phyloP scores from a whole-genome alignment of 176 grass and related monocot species.

The Zea luxurians region DNA sequence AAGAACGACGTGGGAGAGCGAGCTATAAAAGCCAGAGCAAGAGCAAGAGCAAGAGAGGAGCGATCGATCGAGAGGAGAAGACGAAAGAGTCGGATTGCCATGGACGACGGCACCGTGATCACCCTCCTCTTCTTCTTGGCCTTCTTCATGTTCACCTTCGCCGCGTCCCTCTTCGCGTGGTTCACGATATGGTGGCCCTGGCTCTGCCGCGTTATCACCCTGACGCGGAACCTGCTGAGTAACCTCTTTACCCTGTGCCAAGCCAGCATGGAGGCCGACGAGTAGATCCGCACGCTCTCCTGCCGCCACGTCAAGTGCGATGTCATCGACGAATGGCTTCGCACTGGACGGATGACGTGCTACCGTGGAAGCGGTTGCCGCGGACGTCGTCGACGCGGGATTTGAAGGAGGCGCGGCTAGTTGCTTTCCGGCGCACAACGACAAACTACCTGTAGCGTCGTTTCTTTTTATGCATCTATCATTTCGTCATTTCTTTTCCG shows the following conservation, averaged over 20 bases:
- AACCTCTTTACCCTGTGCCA: background rate
- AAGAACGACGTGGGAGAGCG: background rate
- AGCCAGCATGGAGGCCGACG: background rate
- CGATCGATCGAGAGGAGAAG: background rate
- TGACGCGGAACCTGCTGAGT: background rate
- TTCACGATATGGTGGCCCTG: background rate
- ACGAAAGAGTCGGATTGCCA: background rate
- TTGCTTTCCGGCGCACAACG: too few species aligned
- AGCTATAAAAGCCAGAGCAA: too few species aligned
- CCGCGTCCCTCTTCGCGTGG: too few species aligned
- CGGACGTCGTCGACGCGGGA: too few species aligned
- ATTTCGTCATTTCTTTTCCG: background rate
- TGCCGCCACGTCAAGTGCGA: background rate
- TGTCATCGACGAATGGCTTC: too few species aligned
- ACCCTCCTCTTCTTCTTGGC: too few species aligned
- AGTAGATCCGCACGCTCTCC: slow-evolving; percentile 29
- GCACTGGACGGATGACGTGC: too few species aligned
- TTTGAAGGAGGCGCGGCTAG: too few species aligned
- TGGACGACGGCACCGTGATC: too few species aligned
- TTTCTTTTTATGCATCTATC: background rate
- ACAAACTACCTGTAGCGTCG: too few species aligned
- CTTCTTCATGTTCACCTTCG: too few species aligned
- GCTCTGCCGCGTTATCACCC: slow-evolving; percentile 28
- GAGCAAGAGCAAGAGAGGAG: background rate
- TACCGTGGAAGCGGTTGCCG: too few species aligned